These are phyloP conservation scores for Paraphaeosphaeria minitans DNA, from an alignment of 2,329 filamentous ascomycete species.

Conservation along the genomic window DNA sequence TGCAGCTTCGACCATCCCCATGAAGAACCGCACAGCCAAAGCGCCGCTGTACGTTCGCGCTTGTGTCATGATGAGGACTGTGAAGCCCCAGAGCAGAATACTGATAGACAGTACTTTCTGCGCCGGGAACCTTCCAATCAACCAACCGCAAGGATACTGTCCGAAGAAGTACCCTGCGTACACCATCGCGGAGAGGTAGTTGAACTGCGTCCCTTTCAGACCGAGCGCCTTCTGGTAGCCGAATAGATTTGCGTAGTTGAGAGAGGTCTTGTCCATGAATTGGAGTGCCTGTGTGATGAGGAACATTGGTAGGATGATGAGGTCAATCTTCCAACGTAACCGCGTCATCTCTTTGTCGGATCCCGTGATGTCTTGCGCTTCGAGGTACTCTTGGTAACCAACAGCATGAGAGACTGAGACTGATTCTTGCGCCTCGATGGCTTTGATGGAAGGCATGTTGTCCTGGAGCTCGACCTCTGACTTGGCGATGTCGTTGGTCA, in stretches of 20 bases:
- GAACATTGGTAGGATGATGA: conserved; percentile 31
- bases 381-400: conserved; percentile 24
- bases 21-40: conserved; percentile 28
- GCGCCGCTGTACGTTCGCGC: conserved; percentile 33
- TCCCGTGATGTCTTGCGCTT: conserved; percentile 17
- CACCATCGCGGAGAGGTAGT: conserved; percentile 46
- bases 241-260: conserved; percentile 41
- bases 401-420: conserved; percentile 18
- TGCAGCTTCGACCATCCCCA: conserved; percentile 44
- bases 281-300: conserved; percentile 29
- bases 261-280: conserved; percentile 32
- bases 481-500: conserved; percentile 6
- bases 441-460: background rate
- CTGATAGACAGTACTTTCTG: conserved; percentile 43
- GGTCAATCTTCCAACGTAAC: conserved; percentile 30
- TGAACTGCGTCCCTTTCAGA: conserved; percentile 43
- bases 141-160: conserved; percentile 50
- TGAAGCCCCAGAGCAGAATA: conserved; percentile 42
- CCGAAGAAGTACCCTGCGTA: conserved; percentile 51
- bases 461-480: background rate
- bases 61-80: conserved; percentile 44
- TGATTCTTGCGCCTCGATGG: conserved; percentile 6
- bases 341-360: conserved; percentile 12
- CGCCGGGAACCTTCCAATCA: conserved; percentile 46
- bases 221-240: conserved; percentile 42